Evolutionary conservation across 768 basidiomycete genomes (phyloP), one percentile per base, ranked within the genome.

Genomic region (Thelephora ganbajun): DNA sequence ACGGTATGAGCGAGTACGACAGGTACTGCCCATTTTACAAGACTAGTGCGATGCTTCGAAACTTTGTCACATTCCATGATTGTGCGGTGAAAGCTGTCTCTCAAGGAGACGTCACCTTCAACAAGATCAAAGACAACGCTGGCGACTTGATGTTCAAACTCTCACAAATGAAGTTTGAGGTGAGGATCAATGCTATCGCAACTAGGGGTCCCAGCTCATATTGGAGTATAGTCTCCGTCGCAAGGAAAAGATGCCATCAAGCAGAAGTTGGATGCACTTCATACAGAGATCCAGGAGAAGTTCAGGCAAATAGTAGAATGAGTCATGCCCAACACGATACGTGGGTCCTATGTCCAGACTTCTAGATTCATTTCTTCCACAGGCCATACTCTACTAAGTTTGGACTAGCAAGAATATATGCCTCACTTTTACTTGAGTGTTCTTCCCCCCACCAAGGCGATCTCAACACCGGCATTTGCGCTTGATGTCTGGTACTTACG

Each of bases 131-230:
- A 60, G 93, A 97, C 54, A 71, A 80, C 12, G 76, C 89, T 3
- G 67, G 74, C 45, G 96, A 99, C 58, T 66, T 96, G 51, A 86
- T 92, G 77, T 98, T 83, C 72, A 90, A 92, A 64, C 78, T 99
- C n/a, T 94, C 91, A 42, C 93, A 98, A 65, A 93, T 94, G 91
- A 98, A 97, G 64, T 97, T 96, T 60, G 91, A 96, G 80, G 91
- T 90, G 57, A 44, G 77, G 54, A 11, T 33, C 30, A 30, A 26
- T 22, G 44, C 42, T 33, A 11, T 36, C 55, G 11, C 26, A 43
- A 6, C 43, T 42, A 30, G 26, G 26, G 9, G n/a, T n/a, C 26
- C 26, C 43, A 50, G 46, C 48, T 42, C 30, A 30, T 26, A 56
- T 33, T 37, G 33, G 43, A 14, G 46, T 54, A 16, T 57, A 93